These are phyloP conservation scores for Pythium myriotylum DNA, from an alignment of 352 stramenopile genomes.

Conservation along the genomic window DNA sequence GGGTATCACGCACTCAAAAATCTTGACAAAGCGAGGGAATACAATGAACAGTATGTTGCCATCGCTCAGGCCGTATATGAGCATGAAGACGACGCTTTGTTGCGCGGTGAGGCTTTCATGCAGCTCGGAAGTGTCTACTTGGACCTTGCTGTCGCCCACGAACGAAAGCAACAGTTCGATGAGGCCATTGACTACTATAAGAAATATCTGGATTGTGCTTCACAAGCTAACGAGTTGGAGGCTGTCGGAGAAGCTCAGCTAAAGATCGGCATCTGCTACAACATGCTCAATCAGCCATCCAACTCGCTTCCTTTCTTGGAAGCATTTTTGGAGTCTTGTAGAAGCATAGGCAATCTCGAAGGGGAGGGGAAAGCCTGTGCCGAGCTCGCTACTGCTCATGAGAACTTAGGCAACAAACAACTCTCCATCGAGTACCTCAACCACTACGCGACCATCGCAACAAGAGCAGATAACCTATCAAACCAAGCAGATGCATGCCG, in stretches of 20 bases:
- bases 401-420: slow-evolving; percentile 77
- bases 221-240: slow-evolving; percentile 64
- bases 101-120: slow-evolving; percentile 53
- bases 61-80: slow-evolving; percentile 77
- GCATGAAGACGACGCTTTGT: slow-evolving; percentile 59
- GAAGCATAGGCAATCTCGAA: slow-evolving; percentile 59
- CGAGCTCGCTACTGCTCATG: slow-evolving; percentile 87
- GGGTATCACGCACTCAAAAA: slow-evolving; percentile 81
- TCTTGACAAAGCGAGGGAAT: slow-evolving; percentile 68
- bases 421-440: slow-evolving; percentile 89
- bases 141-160: slow-evolving; percentile 52
- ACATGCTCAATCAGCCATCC: slow-evolving; percentile 51
- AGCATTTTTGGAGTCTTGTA: slow-evolving; percentile 64
- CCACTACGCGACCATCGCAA: slow-evolving; percentile 79
- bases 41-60: slow-evolving; percentile 80
- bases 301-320: slow-evolving; percentile 88
- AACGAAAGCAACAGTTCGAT: slow-evolving; percentile 40
- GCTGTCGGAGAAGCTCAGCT: slow-evolving; percentile 64
- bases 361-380: slow-evolving; percentile 86
- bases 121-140: slow-evolving; percentile 83
- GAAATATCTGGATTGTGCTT: slow-evolving; percentile 68
- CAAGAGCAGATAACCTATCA: slow-evolving; percentile 77
- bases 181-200: slow-evolving; percentile 76
- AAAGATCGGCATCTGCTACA: slow-evolving; percentile 81
- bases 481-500: slow-evolving; percentile 88